Percentiles rank a stretch among this genome's conserved stretches.
These are phyloP conservation scores for Solanum hybrid DNA, from an alignment of 305 asterid genomes.

Conservation along the genomic window DNA sequence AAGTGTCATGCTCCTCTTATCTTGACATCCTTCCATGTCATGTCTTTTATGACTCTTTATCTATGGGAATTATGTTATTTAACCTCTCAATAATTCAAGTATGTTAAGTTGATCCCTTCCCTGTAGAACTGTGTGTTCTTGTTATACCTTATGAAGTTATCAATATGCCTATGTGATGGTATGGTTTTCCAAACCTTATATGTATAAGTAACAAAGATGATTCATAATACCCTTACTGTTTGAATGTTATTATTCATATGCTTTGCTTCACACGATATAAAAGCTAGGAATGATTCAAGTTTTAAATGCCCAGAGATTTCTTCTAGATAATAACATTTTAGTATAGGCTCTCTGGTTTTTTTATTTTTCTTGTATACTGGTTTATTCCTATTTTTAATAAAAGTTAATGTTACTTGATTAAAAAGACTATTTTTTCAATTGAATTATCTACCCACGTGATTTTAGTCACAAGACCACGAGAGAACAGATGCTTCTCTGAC, in stretches of 20 bases:
- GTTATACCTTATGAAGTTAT: not conserved
- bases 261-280: not conserved
- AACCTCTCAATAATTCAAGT: not conserved
- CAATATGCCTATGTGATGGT: not conserved
- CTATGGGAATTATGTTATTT: not conserved
- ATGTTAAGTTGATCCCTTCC: not conserved
- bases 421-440: not conserved
- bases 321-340: not conserved
- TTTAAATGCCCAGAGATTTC: not conserved
- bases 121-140: not conserved
- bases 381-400: not conserved
- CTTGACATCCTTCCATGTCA: not conserved
- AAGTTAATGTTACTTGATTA: not conserved
- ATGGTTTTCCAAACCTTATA: not conserved
- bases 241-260: not conserved
- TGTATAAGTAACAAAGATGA: not conserved
- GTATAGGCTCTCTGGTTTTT: not conserved
- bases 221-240: not conserved
- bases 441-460: not conserved
- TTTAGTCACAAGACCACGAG: not conserved
- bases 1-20: not conserved
- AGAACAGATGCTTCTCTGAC: not conserved
- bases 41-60: not conserved
- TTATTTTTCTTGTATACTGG: not conserved
- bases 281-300: not conserved